Percentiles rank a stretch among this genome's conserved stretches.
Conservation (phyloP, 225 moss, liverwort and hornwort species). For the Pseudoscleropodium purum region DNA sequence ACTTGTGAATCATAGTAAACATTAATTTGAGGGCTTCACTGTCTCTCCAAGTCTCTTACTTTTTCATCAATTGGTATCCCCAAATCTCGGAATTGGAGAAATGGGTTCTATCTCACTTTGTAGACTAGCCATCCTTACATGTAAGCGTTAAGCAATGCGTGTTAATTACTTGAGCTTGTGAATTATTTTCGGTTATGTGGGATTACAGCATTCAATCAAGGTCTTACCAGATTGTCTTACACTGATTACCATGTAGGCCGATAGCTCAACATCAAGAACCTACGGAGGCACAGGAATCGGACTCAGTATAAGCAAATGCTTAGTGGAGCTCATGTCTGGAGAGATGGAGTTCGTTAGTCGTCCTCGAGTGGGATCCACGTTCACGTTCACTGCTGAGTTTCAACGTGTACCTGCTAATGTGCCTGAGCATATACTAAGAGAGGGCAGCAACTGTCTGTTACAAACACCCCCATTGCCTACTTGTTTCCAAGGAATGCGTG, state of each 20-base stretch:
- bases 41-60: neutral
- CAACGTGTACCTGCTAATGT: slow-evolving; percentile 40
- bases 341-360: slow-evolving; percentile 54
- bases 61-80: neutral
- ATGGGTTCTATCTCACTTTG: neutral
- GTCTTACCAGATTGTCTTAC: neutral
- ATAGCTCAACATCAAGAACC: slow-evolving; percentile 66
- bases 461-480: slow-evolving; percentile 48
- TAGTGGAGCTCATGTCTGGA: slow-evolving; percentile 63
- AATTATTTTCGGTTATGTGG: neutral
- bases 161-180: neutral
- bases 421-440: slow-evolving; percentile 40
- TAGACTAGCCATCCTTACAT: neutral
- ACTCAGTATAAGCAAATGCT: slow-evolving; percentile 52
- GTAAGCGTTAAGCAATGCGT: neutral
- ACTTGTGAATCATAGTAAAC: neutral
- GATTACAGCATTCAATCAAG: neutral
- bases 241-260: slow-evolving; percentile 30
- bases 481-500: slow-evolving; percentile 49
- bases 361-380: slow-evolving; percentile 50
- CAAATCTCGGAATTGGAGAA: neutral
- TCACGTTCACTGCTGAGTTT: slow-evolving; percentile 49
- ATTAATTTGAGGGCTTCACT: neutral
- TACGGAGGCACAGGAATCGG: slow-evolving; percentile 70
- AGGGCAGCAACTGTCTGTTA: slow-evolving; percentile 34